Evolutionary conservation across 768 basidiomycete species (phyloP).

Genomic region (Asterophora lycoperdoides): DNA sequence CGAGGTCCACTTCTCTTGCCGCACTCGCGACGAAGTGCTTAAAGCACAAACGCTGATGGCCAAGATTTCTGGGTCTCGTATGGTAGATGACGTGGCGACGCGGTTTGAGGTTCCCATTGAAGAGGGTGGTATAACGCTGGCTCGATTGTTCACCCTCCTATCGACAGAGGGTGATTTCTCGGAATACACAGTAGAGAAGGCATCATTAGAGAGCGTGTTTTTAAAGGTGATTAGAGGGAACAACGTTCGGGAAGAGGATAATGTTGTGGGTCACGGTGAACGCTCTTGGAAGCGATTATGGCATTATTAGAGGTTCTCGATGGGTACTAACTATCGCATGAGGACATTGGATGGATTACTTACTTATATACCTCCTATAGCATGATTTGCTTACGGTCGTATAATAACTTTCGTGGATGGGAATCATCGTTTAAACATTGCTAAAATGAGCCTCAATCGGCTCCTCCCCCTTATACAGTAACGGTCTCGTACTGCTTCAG

Average conservation of each 20-base stretch:
- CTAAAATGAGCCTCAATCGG: neutral
- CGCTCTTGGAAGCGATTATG: constrained; percentile 19
- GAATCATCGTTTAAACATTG: neutral
- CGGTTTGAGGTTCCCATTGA: constrained; percentile 69
- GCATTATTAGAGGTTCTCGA: neutral
- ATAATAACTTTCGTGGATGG: no score
- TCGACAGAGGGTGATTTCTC: constrained; percentile 49
- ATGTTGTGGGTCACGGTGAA: constrained; percentile 8
- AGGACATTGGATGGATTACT: no score
- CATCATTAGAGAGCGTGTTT: constrained; percentile 69
- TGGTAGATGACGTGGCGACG: constrained; percentile 71
- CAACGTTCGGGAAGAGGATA: constrained; percentile 47
- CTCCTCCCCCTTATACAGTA: neutral
- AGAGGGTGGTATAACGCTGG: constrained; percentile 43
- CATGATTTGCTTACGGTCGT: neutral
- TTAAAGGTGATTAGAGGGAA: constrained; percentile 65
- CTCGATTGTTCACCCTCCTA: constrained; percentile 54
- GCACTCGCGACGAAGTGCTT: constrained; percentile 54
- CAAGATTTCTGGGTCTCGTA: constrained; percentile 55
- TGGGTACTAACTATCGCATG: no score
- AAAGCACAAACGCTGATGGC: constrained; percentile 60
- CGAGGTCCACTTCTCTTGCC: constrained; percentile 72
- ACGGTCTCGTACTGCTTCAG: constrained; percentile 20
- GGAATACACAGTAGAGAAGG: constrained; percentile 69
- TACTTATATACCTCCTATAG: no score